Base-by-base conservation (phyloP, 1,284 basidiomycete genomes). In the Cystobasidiaceae sp. region DNA sequence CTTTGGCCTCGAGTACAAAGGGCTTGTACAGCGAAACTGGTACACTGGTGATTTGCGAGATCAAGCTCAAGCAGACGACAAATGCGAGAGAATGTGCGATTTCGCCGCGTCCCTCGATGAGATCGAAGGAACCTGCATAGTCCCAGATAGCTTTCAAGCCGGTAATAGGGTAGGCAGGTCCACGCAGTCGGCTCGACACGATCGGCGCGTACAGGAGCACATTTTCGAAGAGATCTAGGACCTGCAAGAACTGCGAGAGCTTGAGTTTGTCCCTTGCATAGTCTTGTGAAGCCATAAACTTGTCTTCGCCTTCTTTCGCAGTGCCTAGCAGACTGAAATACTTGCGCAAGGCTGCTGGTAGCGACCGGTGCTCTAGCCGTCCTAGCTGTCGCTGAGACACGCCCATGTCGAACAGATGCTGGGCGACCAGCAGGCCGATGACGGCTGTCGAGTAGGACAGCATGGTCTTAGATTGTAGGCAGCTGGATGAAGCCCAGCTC, bases 231-330 rank as follows among this genome's bases (percentile, higher is more conserved):
- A 81, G 88, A 74, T 85, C 85, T 76, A 86, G 85, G 62, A 93
- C 69, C 0, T 85, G 85, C 0, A 86, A 84, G 69, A 91, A 75
- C 49, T 96, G 79, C 0, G 84, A 83, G 77, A 89, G 94, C 72
- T 84, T 83, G n/a, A 92, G 87, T 79, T 97, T 97, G 82, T 94
- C 90, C 54, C 83, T 84, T 19, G 92, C 90, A 79, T 98, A 98
- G 27, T 81, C 78, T 77, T 97, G 93, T 0, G 91, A 93, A 74
- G 96, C 96, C 67, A 84, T 79, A 77, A 93, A 96, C 5, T n/a
- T n/a, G n/a, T n/a, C n/a, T n/a, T n/a, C n/a, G n/a, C n/a, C n/a
- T n/a, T n/a, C n/a, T n/a, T n/a, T n/a, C n/a, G n/a, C n/a, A n/a
- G n/a, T n/a, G n/a, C n/a, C n/a, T n/a, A n/a, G n/a, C n/a, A n/a